Evolutionary conservation across 306 rosid genomes (phyloP).

Genomic region (Echinosophora koreensis): DNA sequence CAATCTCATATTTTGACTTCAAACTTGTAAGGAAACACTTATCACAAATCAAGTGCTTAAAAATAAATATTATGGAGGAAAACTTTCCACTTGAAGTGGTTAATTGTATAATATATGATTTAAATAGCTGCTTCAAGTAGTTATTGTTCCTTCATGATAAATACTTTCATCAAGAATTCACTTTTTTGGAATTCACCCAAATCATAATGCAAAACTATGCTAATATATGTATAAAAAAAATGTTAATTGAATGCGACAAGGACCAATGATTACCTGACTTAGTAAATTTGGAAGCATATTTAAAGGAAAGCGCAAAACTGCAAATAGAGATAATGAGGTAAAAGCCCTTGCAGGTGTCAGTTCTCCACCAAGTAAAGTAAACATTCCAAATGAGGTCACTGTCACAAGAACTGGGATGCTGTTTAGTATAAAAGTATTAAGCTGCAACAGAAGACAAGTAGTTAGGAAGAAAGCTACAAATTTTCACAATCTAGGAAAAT

Average conservation of each 20-base stretch:
- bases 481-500: constrained; percentile 24
- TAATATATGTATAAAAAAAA: not conserved
- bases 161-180: not conserved
- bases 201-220: not conserved
- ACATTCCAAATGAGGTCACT: constrained; percentile 74
- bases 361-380: constrained; percentile 86
- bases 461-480: constrained; percentile 38
- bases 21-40: not conserved
- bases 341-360: constrained; percentile 93
- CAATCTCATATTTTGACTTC: constrained; percentile 12
- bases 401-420: constrained; percentile 90
- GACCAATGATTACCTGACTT: constrained; percentile 71
- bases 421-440: constrained; percentile 71
- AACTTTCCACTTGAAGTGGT: not conserved
- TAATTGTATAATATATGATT: not conserved
- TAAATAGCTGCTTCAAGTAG: not conserved
- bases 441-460: constrained; percentile 58
- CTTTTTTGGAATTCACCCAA: not conserved
- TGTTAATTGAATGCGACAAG: not conserved
- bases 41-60: constrained; percentile 13
- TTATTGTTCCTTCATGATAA: not conserved
- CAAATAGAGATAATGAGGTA: constrained; percentile 83
- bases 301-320: constrained; percentile 80
- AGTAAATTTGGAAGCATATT: constrained; percentile 79
- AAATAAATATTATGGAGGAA: constrained; percentile 1